Evolutionary conservation across 176 grass and related monocot genomes (phyloP).

Genomic region (Poa annua): DNA sequence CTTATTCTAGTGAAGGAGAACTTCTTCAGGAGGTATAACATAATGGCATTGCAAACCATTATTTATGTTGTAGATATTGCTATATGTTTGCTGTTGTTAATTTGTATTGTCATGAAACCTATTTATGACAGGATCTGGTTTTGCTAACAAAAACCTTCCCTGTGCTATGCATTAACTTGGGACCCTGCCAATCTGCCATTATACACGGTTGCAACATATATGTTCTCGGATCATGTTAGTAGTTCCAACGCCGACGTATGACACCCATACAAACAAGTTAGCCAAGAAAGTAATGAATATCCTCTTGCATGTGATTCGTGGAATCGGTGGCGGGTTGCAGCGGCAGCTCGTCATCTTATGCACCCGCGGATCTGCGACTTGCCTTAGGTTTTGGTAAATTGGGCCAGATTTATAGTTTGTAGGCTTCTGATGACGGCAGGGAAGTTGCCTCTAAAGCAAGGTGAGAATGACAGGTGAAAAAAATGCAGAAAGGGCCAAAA

Average conservation of each 20-base stretch:
- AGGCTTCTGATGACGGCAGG: too few relatives aligned
- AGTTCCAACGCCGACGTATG: background rate
- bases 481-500: too few relatives aligned
- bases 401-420: too few relatives aligned
- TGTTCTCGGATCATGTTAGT: background rate
- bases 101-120: background rate
- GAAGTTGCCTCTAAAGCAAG: too few relatives aligned
- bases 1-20: conserved; percentile 87
- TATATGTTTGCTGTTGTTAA: conserved; percentile 16
- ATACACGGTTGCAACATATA: background rate
- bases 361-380: background rate
- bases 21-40: conserved; percentile 81
- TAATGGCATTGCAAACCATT: conserved; percentile 24
- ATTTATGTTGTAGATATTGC: background rate
- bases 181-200: background rate
- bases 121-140: background rate
- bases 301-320: background rate
- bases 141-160: background rate
- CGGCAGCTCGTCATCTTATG: background rate
- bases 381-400: too few relatives aligned
- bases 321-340: background rate
- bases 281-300: background rate
- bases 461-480: too few relatives aligned
- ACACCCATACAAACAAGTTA: background rate
- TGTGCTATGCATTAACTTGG: background rate